Base-by-base conservation (phyloP, 768 basidiomycete species). In the Boletus barrowsii region DNA sequence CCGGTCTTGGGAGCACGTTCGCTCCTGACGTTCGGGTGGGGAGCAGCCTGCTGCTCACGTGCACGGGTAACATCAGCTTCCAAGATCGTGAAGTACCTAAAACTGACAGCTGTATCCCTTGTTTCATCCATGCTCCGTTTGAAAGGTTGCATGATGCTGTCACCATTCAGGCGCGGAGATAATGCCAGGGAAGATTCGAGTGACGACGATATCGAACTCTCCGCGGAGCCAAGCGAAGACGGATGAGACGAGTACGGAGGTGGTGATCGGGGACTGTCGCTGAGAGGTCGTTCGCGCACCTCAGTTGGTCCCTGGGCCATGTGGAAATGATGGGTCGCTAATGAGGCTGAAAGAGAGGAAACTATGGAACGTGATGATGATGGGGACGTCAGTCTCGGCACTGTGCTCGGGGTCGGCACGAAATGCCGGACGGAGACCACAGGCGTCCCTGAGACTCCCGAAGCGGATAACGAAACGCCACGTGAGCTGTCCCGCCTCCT, bases 261-360 rank as follows among this genome's bases (percentile, higher is more conserved):
- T n/a, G 72, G 68, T 13, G 71, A 72, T 45, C 49, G 62, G 43
- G 60, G 57, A 55, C 60, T 65, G 29, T 59, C 55, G 30, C 49
- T 60, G 32, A 54, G 41, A 41, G 60, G 59, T 46, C 52, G 56
- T 47, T 54, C 57, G 14, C 22, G 62, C n/a, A 56, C 29, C 47
- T 56, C 54, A 30, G 59, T 35, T 46, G 53, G 54, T 37, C 60
- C 65, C 37, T 58, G 60, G 48, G 53, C 61, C 22, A 73, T 73
- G 52, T 68, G 76, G 5, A 81, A 79, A 60, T 82, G 74, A 54
- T 86, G 78, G 20, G 79, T 80, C 7, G 77, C 82, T 42, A 90
- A 73, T 33, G 88, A 88, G n/a, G 81, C 81, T 18, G 88, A 89
- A 41, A 90, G 79, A 6, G 84, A 81, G 49, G 88, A 90, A 32